phyloP scores from a whole-genome alignment of 2,329 filamentous ascomycete species.

The Taxawa tesnikishii region DNA sequence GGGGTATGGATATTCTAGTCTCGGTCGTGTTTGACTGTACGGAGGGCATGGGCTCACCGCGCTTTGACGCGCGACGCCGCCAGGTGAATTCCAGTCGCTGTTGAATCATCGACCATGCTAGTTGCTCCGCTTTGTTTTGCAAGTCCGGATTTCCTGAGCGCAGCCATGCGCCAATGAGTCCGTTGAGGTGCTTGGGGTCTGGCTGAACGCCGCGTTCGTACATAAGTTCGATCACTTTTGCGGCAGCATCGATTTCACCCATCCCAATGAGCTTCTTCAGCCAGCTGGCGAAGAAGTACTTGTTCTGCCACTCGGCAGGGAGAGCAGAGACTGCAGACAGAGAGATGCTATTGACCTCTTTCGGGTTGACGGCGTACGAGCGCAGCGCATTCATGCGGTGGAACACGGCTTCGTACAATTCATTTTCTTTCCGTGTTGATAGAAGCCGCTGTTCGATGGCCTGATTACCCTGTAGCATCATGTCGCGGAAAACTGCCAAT shows the following conservation, averaged over 20 bases:
- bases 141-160: slow-evolving; percentile 39
- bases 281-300: slow-evolving; percentile 82
- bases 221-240: slow-evolving; percentile 65
- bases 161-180: slow-evolving; percentile 67
- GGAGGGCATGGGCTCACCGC: neutral
- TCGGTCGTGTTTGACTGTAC: slow-evolving; percentile 2
- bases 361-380: slow-evolving; percentile 11
- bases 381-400: slow-evolving; percentile 10
- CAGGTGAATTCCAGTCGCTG: slow-evolving; percentile 53
- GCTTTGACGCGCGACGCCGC: slow-evolving; percentile 15
- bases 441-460: slow-evolving; percentile 12
- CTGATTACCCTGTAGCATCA: slow-evolving; percentile 51
- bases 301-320: slow-evolving; percentile 48
- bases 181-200: slow-evolving; percentile 67
- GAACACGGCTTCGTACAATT: slow-evolving; percentile 23
- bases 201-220: slow-evolving; percentile 54
- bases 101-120: slow-evolving; percentile 69
- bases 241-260: slow-evolving; percentile 47
- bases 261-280: slow-evolving; percentile 69
- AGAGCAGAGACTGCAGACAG: slow-evolving; percentile 38
- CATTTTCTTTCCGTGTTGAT: slow-evolving; percentile 27
- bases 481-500: slow-evolving; percentile 70
- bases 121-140: slow-evolving; percentile 47
- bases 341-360: slow-evolving; percentile 35
- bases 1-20: slow-evolving; percentile 16